Evolutionary conservation across 1,284 basidiomycete species (phyloP).

Genomic region (Inonotus obliquus): DNA sequence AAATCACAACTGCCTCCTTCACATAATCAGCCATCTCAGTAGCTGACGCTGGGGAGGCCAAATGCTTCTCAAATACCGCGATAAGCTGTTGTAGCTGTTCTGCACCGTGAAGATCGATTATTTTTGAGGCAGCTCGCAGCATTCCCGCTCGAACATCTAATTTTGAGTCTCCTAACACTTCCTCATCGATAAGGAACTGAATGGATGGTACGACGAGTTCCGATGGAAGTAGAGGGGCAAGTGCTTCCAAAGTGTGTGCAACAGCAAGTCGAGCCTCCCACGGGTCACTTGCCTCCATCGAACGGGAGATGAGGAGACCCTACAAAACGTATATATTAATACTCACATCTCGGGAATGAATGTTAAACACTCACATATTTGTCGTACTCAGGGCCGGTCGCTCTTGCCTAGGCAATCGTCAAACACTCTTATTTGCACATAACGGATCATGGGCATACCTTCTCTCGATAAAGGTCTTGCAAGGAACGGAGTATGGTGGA

Average conservation of each 20-base stretch:
- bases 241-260: slow-evolving; percentile 63
- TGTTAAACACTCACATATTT: slow-evolving; percentile 60
- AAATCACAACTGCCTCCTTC: slow-evolving; percentile 92
- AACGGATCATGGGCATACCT: slow-evolving; percentile 38
- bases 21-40: slow-evolving; percentile 82
- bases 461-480: slow-evolving; percentile 78
- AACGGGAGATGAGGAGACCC: slow-evolving; percentile 93
- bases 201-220: slow-evolving; percentile 78
- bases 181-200: slow-evolving; percentile 79
- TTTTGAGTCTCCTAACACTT: slow-evolving; percentile 85
- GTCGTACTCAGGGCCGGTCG: slow-evolving; percentile 87
- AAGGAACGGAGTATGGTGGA: slow-evolving; percentile 45
- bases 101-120: slow-evolving; percentile 84
- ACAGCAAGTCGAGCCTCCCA: slow-evolving; percentile 84
- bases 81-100: slow-evolving; percentile 75
- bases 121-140: slow-evolving; percentile 78
- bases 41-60: slow-evolving; percentile 57
- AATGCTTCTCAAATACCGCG: slow-evolving; percentile 78
- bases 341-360: background rate
- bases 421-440: slow-evolving; percentile 8
- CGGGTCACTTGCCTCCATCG: slow-evolving; percentile 88
- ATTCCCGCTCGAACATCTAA: slow-evolving; percentile 83
- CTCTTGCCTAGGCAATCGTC: slow-evolving; percentile 55
- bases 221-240: slow-evolving; percentile 67
- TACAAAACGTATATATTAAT: slow-evolving; percentile 27